Percentiles rank a stretch among this genome's conserved stretches.
Conservation (phyloP, 306 rosid species). For the Citrullus amarus region DNA sequence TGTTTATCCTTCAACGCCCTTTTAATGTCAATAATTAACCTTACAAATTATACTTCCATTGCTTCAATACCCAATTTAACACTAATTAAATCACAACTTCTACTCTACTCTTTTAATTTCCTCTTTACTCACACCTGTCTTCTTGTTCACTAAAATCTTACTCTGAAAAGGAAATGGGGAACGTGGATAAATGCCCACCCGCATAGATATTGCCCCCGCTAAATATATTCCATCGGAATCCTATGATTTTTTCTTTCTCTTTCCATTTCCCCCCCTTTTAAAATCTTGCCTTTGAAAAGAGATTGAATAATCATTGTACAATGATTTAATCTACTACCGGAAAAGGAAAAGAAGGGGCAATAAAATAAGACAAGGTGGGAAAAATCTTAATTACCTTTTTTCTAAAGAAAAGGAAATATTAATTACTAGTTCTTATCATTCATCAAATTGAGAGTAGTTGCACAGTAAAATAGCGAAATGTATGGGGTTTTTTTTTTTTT, state of each 20-base stretch:
- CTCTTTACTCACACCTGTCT: neutral
- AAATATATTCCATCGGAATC: neutral
- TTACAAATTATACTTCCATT: too few relatives aligned
- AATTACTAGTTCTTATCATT: neutral
- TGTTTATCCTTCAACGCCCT: neutral
- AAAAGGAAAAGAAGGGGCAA: neutral
- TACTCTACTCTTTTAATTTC: neutral
- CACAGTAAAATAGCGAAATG: neutral
- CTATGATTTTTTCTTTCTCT: neutral
- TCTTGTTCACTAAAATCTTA: neutral
- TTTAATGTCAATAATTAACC: too few relatives aligned
- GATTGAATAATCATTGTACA: constrained; percentile 4
- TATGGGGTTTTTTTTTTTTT: neutral
- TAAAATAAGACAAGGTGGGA: neutral
- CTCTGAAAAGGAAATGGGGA: neutral
- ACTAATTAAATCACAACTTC: constrained; percentile 26
- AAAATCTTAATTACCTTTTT: neutral
- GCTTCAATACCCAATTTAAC: too few relatives aligned
- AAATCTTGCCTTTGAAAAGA: neutral
- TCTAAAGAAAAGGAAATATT: neutral
- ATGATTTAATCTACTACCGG: neutral
- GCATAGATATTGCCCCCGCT: neutral
- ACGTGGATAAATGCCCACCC: neutral
- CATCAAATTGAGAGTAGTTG: neutral
- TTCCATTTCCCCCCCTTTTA: neutral